phyloP scores from a whole-genome alignment of 768 basidiomycete species.

The Suillus weaverae region DNA sequence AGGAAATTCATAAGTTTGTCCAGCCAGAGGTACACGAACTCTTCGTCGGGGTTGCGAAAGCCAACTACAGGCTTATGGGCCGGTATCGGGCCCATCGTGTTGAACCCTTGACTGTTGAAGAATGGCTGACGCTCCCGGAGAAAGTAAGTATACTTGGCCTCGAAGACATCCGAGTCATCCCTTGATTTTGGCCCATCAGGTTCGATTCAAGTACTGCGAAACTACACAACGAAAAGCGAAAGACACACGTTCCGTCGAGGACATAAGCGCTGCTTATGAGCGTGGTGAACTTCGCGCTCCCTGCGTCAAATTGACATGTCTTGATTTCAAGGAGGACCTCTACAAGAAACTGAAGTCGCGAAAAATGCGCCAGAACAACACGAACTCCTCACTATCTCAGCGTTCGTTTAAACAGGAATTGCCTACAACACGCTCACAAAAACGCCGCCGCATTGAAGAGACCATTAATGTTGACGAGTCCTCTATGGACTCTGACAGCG shows the following conservation, averaged over 20 bases:
- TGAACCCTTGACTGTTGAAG: conserved; percentile 40
- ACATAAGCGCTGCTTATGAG: conserved; percentile 46
- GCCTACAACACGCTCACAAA: not conserved
- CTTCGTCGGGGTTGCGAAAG: conserved; percentile 43
- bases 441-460: not conserved
- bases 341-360: conserved; percentile 21
- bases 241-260: conserved; percentile 32
- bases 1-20: conserved; percentile 43
- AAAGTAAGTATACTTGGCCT: conserved; percentile 31
- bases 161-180: conserved; percentile 17
- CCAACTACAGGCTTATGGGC: conserved; percentile 41
- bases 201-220: conserved; percentile 31
- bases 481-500: not conserved
- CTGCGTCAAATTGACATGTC: conserved; percentile 48
- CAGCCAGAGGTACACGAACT: conserved; percentile 42
- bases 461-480: not conserved
- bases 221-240: conserved; percentile 42
- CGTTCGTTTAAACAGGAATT: not conserved
- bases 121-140: conserved; percentile 45
- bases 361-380: not conserved
- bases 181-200: not conserved
- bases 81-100: conserved; percentile 35
- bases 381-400: not conserved
- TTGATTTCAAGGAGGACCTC: conserved; percentile 45
- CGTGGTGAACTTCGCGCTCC: conserved; percentile 43